Percentiles rank a stretch among this genome's conserved stretches.
These are phyloP conservation scores for Wickerhamiella musiphila DNA, from an alignment of 805 yeast species.

Conservation along the genomic window DNA sequence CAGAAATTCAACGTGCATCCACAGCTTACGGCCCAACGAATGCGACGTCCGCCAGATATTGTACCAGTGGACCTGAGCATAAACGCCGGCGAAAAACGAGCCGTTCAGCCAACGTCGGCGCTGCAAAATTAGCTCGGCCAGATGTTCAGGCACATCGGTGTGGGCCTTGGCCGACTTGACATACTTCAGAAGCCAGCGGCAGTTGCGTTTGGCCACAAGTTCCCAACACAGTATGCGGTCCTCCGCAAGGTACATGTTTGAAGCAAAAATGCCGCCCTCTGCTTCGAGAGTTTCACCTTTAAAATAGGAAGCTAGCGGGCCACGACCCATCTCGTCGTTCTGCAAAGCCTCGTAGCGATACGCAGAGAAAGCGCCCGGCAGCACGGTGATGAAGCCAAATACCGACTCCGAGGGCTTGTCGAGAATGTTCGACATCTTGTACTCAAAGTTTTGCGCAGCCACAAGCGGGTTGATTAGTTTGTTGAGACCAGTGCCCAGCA, in stretches of 20 bases:
- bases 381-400: conserved; percentile 82
- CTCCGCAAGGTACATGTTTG: conserved; percentile 94
- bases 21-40: conserved; percentile 57
- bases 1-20: conserved; percentile 71
- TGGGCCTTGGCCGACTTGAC: conserved; percentile 90
- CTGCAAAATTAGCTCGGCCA: conserved; percentile 88
- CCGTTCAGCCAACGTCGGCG: conserved; percentile 98
- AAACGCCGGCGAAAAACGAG: conserved; percentile 90
- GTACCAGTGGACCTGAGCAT: conserved; percentile 68
- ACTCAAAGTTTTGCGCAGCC: conserved; percentile 92
- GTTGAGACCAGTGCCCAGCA: conserved; percentile 78
- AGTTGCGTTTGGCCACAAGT: conserved; percentile 66
- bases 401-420: conserved; percentile 88
- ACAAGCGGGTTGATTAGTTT: conserved; percentile 79
- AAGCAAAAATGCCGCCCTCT: conserved; percentile 70
- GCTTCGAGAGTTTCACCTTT: conserved; percentile 61
- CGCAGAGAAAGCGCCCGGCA: conserved; percentile 94
- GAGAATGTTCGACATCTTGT: conserved; percentile 88
- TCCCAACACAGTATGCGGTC: conserved; percentile 96
- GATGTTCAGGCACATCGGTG: conserved; percentile 89
- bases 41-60: conserved; percentile 85
- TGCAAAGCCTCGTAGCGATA: conserved; percentile 76
- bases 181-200: conserved; percentile 79
- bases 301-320: conserved; percentile 78
- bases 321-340: conserved; percentile 72